phyloP scores from a whole-genome alignment of 768 basidiomycete genomes.

The Lactifluus piperatus region DNA sequence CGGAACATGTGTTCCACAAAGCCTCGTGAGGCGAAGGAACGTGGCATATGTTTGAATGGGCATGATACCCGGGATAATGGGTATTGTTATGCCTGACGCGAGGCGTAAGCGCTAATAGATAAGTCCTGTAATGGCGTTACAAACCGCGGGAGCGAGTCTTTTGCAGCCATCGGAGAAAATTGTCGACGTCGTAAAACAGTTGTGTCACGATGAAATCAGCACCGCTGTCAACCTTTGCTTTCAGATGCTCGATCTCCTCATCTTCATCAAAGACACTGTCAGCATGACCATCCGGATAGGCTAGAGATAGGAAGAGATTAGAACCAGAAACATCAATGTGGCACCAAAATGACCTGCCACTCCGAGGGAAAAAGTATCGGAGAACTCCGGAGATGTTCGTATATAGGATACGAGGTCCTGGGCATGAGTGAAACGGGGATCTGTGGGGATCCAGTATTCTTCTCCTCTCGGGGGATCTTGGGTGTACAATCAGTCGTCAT shows the following conservation, averaged over 20 bases:
- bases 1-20: conserved; percentile 79
- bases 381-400: conserved; percentile 63
- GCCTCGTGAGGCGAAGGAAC: conserved; percentile 82
- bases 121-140: neutral
- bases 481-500: neutral
- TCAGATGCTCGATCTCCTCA: conserved; percentile 58
- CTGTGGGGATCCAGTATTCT: conserved; percentile 86
- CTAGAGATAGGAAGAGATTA: conserved; percentile 31
- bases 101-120: neutral
- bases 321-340: neutral
- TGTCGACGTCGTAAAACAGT: conserved; percentile 92
- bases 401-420: conserved; percentile 91
- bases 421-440: conserved; percentile 76
- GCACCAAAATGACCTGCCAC: conserved; percentile 62
- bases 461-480: conserved; percentile 88
- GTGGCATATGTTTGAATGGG: conserved; percentile 96
- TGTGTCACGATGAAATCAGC: conserved; percentile 96
- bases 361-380: conserved; percentile 84
- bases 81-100: conserved; percentile 68
- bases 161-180: conserved; percentile 71
- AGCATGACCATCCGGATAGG: conserved; percentile 85
- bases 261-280: conserved; percentile 53
- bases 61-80: conserved; percentile 95
- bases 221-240: conserved; percentile 86
- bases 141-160: conserved; percentile 66